Evolutionary conservation across 2,329 filamentous ascomycete species (phyloP), one percentile per base, ranked within the genome.

Genomic region (Fusarium oxysporum): DNA sequence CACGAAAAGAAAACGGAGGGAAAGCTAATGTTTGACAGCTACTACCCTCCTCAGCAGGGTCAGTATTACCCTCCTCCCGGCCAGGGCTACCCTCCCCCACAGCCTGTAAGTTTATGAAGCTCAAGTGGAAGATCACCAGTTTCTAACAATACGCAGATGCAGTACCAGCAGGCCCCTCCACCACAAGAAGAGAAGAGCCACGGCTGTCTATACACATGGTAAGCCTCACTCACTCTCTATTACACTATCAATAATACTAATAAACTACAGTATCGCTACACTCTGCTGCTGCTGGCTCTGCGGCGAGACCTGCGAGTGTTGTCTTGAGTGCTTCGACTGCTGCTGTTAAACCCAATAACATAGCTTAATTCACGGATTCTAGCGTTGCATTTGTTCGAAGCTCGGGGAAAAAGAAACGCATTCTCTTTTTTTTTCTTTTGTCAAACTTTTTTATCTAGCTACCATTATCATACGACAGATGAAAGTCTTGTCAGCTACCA

Each of bases 241-340:
- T 8, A 3, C 3, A 2, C 21, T 12, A 4, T 9, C 2, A 43
- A 7, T 3, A 0, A 23, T 9, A 9, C 41, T 50, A 30, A 72
- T 51, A 30, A 2, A 2, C 1, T 8, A 6, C 48, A 84, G 82
- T 71, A 65, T 85, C 32, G 83, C 83, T 55, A 80, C 83, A 28
- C 71, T 85, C 65, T 85, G 83, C 78, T 85, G 83, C 77, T 85
- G 83, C 68, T 85, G 82, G 82, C 77, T 85, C 54, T 85, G 83
- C 68, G 83, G 83, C 7, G 82, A 85, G 72, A 81, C 82, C 7
- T 84, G 83, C 77, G 82, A 83, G 66, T 85, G 83, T 76, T 85
- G 83, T 70, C 73, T 84, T 35, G 83, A 84, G 51, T 83, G 82
- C 70, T 64, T 83, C 32, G 80, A 81, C 63, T 83, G 81, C 76